Base-by-base conservation (phyloP, 805 yeast species). In the Clavispora phyllophila region DNA sequence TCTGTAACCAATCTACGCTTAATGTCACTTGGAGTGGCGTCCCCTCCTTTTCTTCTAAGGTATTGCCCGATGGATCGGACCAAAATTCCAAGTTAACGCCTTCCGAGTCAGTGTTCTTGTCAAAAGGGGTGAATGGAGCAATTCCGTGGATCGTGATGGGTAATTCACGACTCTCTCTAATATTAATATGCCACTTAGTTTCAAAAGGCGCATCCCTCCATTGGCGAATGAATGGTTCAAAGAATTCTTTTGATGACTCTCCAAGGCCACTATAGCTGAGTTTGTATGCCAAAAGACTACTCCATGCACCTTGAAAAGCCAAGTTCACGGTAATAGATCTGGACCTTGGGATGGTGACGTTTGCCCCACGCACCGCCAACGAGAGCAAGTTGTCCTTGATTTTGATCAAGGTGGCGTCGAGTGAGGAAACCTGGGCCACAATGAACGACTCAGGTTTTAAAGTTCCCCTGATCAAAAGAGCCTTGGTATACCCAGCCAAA, bases 121-220 rank as follows among this genome's bases (percentile, higher is more conserved):
- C 51, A 29, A 71, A 80, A 4, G 93, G 89, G 2, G 81, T 74
- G 54, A 65, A 84, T 2, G 90, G 91, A 0, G 93, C 81, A 19
- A 79, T 72, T 23, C 86, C 84, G 55, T 86, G 91, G 44, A 68
- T 61, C n/a, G 68, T 61, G 23, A 64, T 35, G 17, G 44, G 47
- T 7, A 63, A 27, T 17, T 28, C 26, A 13, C 68, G 57, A 17
- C 67, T 58, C 4, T 66, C 58, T 6, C 66, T 58, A 1, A 81
- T 45, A 42, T 81, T 73, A 8, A 84, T 62, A 53, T 81, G 85
- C 89, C 91, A 90, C 62, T 87, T 88, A 0, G 87, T 74, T 58
- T 90, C 96, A 51, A 66, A 73, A 0, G 86, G 85, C 27, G 79
- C 81, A 9, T 69, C 65, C 4, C 78, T 66, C 65, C 76, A 75